Evolutionary conservation across 805 yeast species (phyloP).

Genomic region (Saturnispora silvae): DNA sequence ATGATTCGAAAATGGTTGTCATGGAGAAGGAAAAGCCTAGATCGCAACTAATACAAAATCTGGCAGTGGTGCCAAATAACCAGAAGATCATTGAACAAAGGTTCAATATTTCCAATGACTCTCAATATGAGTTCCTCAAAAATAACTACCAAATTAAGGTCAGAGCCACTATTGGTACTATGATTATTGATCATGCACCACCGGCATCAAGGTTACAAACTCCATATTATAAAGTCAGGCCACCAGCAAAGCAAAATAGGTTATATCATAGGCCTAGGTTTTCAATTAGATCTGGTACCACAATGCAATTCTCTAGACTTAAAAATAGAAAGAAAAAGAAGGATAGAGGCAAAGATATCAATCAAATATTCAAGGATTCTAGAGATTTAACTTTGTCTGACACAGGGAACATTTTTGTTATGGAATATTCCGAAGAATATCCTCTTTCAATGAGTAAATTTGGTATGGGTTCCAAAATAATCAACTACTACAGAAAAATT

Average conservation of each 20-base stretch:
- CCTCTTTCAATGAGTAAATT: constrained; percentile 77
- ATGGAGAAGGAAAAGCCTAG: constrained; percentile 30
- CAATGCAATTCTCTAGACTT: constrained; percentile 62
- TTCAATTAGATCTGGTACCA: constrained; percentile 65
- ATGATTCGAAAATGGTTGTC: constrained; percentile 73
- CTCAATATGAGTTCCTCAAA: constrained; percentile 69
- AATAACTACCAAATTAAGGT: constrained; percentile 85
- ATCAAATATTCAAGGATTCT: constrained; percentile 60
- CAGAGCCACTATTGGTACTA: constrained; percentile 83
- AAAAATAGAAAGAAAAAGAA: constrained; percentile 77
- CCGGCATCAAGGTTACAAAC: constrained; percentile 83
- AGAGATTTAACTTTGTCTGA: constrained; percentile 79
- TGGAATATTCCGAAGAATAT: constrained; percentile 86
- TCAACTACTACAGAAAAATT: constrained; percentile 84
- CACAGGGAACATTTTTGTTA: constrained; percentile 59
- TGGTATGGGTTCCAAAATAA: constrained; percentile 93
- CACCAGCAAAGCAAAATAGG: constrained; percentile 58
- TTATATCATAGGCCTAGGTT: constrained; percentile 74
- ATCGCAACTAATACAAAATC: constrained; percentile 5
- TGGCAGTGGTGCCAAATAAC: constrained; percentile 38
- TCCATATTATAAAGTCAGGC: constrained; percentile 77
- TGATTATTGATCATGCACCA: constrained; percentile 81
- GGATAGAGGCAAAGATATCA: constrained; percentile 74
- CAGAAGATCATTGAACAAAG: constrained; percentile 47
- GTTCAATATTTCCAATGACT: constrained; percentile 83